A percentile compares a stretch with the other conserved stretches of the same genome.
These are phyloP conservation scores for Chlorella vulgaris DNA, from an alignment of 139 green algal genomes.

Conservation along the genomic window DNA sequence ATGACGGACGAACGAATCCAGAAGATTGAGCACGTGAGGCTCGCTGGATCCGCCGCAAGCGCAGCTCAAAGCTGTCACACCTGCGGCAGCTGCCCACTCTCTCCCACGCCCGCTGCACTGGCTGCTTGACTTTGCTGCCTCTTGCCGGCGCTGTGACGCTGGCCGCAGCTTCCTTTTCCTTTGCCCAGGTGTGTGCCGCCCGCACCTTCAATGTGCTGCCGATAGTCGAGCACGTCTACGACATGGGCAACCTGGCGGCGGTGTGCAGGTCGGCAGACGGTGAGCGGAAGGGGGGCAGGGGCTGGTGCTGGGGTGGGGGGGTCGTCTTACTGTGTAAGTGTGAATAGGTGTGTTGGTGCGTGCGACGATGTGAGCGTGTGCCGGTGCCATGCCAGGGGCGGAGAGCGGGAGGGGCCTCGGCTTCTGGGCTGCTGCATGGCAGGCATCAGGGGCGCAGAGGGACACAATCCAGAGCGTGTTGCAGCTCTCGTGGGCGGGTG, in stretches of 20 bases:
- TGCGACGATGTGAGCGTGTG: too few relatives aligned
- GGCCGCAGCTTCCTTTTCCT: too few relatives aligned
- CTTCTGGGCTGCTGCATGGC: too few relatives aligned
- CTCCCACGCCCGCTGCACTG: not conserved
- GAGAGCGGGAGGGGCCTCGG: too few relatives aligned
- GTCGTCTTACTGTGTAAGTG: too few relatives aligned
- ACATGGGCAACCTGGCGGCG: slow-evolving; percentile 81
- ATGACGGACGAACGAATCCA: slow-evolving; percentile 33
- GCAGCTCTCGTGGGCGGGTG: not conserved
- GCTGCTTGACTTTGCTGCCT: too few relatives aligned
- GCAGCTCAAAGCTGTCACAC: not conserved
- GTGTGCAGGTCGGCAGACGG: slow-evolving; percentile 74
- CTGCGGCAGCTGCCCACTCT: not conserved
- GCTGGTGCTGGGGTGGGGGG: too few relatives aligned
- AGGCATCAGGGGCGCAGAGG: too few relatives aligned
- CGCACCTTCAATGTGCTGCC: slow-evolving; percentile 59
- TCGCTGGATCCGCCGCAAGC: not conserved
- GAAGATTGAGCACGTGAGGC: slow-evolving; percentile 23
- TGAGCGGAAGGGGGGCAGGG: slow-evolving; percentile 14
- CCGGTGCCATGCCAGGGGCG: too few relatives aligned
- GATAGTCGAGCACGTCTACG: slow-evolving; percentile 66
- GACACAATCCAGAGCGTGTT: too few relatives aligned
- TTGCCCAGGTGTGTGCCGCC: slow-evolving; percentile 9
- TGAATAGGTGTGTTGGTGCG: too few relatives aligned
- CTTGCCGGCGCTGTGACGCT: not conserved